These are phyloP conservation scores for Globisporangium paroecandrum DNA, from an alignment of 352 stramenopile species.

Conservation along the genomic window DNA sequence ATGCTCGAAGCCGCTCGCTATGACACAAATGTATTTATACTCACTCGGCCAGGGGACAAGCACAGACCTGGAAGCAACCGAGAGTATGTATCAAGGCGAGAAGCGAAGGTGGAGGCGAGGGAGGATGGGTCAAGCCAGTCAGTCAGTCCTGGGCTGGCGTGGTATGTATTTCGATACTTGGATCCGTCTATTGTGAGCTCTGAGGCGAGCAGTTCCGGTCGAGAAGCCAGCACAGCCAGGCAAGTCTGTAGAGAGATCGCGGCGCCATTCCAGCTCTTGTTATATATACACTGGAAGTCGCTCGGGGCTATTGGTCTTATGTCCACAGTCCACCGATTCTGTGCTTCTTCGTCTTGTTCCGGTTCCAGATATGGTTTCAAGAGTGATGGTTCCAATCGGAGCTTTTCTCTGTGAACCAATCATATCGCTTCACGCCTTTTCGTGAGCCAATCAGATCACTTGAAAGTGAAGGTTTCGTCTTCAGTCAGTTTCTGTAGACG, in stretches of 20 bases:
- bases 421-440: background rate
- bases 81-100: background rate
- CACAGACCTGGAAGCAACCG: background rate
- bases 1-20: background rate
- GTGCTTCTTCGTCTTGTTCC: too few relatives aligned
- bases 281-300: background rate
- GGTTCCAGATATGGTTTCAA: background rate
- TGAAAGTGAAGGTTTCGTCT: background rate
- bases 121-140: background rate
- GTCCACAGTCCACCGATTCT: too few relatives aligned
- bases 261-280: background rate
- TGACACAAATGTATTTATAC: constrained; percentile 11
- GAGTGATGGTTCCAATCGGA: background rate
- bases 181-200: constrained; percentile 3
- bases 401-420: constrained; percentile 1
- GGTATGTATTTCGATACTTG: constrained; percentile 1
- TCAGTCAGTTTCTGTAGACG: too few relatives aligned
- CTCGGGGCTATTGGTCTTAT: too few relatives aligned
- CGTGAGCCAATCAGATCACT: background rate
- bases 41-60: background rate
- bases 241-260: background rate
- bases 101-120: background rate
- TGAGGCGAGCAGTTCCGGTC: background rate
- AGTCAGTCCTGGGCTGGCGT: background rate
- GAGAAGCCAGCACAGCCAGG: background rate